Percentiles rank a stretch among this genome's conserved stretches.
These are phyloP conservation scores for Fusarium hainanense DNA, from an alignment of 2,329 filamentous ascomycete genomes.

Conservation along the genomic window DNA sequence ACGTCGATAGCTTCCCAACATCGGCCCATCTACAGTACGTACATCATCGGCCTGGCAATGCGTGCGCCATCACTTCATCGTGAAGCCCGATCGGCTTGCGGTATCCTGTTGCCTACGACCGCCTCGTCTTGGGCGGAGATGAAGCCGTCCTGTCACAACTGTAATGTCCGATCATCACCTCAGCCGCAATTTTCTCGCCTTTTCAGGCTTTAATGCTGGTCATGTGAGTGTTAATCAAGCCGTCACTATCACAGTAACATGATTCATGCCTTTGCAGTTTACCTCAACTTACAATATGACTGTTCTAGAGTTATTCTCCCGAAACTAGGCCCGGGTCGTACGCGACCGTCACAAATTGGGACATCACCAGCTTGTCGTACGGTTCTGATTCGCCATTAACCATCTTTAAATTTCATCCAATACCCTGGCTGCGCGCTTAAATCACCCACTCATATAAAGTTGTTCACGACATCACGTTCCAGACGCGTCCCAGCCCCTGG, in stretches of 20 bases:
- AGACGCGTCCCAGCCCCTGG: constrained; percentile 29
- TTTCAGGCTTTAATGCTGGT: constrained; percentile 1
- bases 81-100: neutral
- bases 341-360: constrained; percentile 31
- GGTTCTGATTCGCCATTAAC: constrained; percentile 38
- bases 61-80: constrained; percentile 8
- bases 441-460: constrained; percentile 21
- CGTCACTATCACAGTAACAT: constrained; percentile 24
- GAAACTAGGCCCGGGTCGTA: constrained; percentile 37
- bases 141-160: constrained; percentile 2
- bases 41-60: neutral
- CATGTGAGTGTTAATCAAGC: neutral
- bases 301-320: constrained; percentile 21
- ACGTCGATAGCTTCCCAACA: neutral
- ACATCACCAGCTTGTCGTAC: constrained; percentile 4
- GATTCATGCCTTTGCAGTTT: constrained; percentile 10
- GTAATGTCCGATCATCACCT: constrained; percentile 19
- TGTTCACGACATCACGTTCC: constrained; percentile 33
- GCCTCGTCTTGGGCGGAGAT: constrained; percentile 7
- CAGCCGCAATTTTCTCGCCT: constrained; percentile 18
- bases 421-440: constrained; percentile 41
- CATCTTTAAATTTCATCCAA: constrained; percentile 16
- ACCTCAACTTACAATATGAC: constrained; percentile 14
- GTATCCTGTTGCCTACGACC: constrained; percentile 1
- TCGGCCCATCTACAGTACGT: constrained; percentile 21